Evolutionary conservation across 768 basidiomycete species (phyloP).

Genomic region (Holtermannia corniformis): DNA sequence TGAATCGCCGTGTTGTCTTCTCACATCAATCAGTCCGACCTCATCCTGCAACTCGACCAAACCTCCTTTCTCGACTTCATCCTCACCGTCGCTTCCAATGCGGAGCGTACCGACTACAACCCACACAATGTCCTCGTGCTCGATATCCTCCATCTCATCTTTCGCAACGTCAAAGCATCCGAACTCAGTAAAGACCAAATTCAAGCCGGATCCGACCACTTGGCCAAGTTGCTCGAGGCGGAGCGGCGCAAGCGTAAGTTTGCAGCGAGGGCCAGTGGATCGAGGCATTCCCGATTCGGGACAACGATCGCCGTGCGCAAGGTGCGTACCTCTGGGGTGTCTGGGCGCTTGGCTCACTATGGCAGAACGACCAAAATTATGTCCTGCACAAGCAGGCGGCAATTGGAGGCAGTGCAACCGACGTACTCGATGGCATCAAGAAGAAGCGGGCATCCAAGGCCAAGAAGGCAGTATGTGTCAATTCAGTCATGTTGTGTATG

Average conservation of each 20-base stretch:
- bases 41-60: constrained; percentile 61
- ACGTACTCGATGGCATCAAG: constrained; percentile 36
- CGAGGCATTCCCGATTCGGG: constrained; percentile 91
- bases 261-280: constrained; percentile 51
- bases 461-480: constrained; percentile 19
- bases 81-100: constrained; percentile 74
- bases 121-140: constrained; percentile 80
- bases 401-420: constrained; percentile 47
- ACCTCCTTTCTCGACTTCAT: constrained; percentile 67
- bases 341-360: background rate
- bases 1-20: background rate
- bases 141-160: constrained; percentile 86
- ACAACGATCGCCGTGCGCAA: constrained; percentile 79
- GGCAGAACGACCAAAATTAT: constrained; percentile 42
- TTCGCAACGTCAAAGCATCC: constrained; percentile 64
- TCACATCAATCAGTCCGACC: constrained; percentile 46
- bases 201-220: constrained; percentile 52
- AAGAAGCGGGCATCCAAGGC: constrained; percentile 22
- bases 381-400: constrained; percentile 82
- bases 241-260: constrained; percentile 62
- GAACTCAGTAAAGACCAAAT: constrained; percentile 42
- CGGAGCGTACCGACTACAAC: constrained; percentile 68
- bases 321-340: constrained; percentile 18
- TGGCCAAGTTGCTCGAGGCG: constrained; percentile 64
- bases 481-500: background rate